Base-by-base conservation (phyloP, 2,329 filamentous ascomycete species). In the Microcera coccophila region DNA sequence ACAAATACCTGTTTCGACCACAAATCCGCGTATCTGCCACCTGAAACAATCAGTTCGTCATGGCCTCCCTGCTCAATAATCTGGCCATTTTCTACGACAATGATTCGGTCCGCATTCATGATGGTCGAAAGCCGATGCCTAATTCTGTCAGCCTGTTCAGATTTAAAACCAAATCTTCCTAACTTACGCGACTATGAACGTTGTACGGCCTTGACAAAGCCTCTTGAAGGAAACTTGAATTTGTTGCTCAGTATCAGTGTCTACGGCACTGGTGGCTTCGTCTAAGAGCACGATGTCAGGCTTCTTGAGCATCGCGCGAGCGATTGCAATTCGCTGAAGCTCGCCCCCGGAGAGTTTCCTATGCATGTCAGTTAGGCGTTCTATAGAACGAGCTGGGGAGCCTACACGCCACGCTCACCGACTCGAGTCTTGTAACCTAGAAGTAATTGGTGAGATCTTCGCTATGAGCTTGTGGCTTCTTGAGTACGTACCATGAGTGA, bases 271-370 rank as follows among this genome's bases (percentile, higher is more conserved):
- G 4, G 88, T 90, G 1, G 87, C 83, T 62, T 90, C 87, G 51
- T 91, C 87, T 1, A 91, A 74, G 29, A 91, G 74, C 9, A 91
- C 79, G 46, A 90, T 82, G 42, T 87, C 81, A 0, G 87, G 85
- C 45, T 78, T 76, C 63, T 87, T 87, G 50, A 90, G 69, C 36
- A 91, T 76, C 1, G 86, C 84, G 19, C 86, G 78, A 7, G 82
- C 82, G 58, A 85, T 85, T 4, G 82, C 81, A 20, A 85, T 74
- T 36, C 82, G 76, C 54, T 85, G 82, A 5, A 84, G 64, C 58
- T 85, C 81, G 18, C 82, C 82, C 2, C 82, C 82, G 4, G 81
- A 85, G 2, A 85, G 65, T 67, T 81, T 81, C 39, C 72, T 74
- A 20, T n/a, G 20, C 1, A 38, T 35, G 51, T 65, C 38, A 63